Conservation (phyloP, 805 yeast genomes). For the Suhomyces vadensis region DNA sequence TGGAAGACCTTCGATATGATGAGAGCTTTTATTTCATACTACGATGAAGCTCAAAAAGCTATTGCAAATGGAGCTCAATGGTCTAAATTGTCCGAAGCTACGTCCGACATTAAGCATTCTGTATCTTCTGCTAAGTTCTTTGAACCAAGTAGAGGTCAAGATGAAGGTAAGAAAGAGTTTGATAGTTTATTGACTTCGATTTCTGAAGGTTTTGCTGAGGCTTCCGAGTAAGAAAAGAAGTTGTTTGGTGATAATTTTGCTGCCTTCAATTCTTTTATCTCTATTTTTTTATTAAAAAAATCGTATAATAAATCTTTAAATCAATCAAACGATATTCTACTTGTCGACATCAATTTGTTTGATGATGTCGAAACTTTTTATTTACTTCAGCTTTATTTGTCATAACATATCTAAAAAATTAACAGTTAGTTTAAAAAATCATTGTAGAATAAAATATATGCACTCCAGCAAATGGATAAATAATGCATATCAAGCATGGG, state of each 20-base stretch:
- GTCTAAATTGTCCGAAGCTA: conserved; percentile 88
- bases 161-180: conserved; percentile 73
- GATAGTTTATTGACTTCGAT: conserved; percentile 71
- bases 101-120: conserved; percentile 87
- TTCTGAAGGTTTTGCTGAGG: conserved; percentile 92
- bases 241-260: conserved; percentile 1
- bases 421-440: not conserved
- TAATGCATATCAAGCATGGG: too few relatives aligned
- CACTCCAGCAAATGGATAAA: not conserved
- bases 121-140: conserved; percentile 94
- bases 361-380: conserved; percentile 6
- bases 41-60: conserved; percentile 98
- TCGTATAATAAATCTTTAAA: not conserved
- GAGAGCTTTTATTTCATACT: conserved; percentile 88
- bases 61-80: conserved; percentile 91
- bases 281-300: conserved; percentile 1
- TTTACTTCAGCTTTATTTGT: conserved; percentile 10
- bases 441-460: not conserved
- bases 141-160: conserved; percentile 91
- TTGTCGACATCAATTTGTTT: not conserved
- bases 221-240: conserved; percentile 74
- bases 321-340: not conserved
- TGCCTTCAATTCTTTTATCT: conserved; percentile 11
- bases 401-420: conserved; percentile 1
- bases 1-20: conserved; percentile 99